Conservation (phyloP, 179 eudicot species). For the Pouteria campechiana region DNA sequence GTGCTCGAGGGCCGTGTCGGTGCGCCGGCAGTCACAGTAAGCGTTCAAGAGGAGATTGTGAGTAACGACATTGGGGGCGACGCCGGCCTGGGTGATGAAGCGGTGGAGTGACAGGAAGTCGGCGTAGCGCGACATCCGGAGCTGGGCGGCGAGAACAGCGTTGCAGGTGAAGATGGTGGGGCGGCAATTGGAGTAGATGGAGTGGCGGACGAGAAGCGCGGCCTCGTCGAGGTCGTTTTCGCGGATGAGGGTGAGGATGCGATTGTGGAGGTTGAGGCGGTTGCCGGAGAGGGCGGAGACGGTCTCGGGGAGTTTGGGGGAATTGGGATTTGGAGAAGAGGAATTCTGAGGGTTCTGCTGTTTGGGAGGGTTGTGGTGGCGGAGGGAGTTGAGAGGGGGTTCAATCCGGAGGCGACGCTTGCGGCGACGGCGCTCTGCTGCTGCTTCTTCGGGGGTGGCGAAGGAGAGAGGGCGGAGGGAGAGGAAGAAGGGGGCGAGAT, state of each 20-base stretch:
- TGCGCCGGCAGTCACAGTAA: slow-evolving; percentile 65
- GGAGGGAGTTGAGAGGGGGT: slow-evolving; percentile 62
- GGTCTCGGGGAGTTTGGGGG: slow-evolving; percentile 75
- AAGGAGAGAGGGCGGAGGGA: slow-evolving; percentile 47
- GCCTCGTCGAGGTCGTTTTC: slow-evolving; percentile 90
- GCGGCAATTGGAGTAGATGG: slow-evolving; percentile 81
- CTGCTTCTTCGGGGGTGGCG: slow-evolving; percentile 82
- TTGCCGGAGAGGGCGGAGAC: slow-evolving; percentile 55
- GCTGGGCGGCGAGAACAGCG: slow-evolving; percentile 62
- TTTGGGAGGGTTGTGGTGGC: slow-evolving; percentile 31
- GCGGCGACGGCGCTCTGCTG: slow-evolving; percentile 83
- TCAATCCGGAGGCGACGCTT: slow-evolving; percentile 88
- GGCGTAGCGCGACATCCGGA: slow-evolving; percentile 57
- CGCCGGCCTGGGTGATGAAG: slow-evolving; percentile 83
- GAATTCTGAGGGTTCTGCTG: slow-evolving; percentile 19
- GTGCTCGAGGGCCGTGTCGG: slow-evolving; percentile 70
- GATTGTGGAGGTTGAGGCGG: slow-evolving; percentile 75
- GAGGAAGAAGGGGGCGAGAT: slow-evolving; percentile 11
- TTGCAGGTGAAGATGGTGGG: slow-evolving; percentile 92
- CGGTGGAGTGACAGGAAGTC: slow-evolving; percentile 80
- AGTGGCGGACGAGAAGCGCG: slow-evolving; percentile 75
- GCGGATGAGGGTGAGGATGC: slow-evolving; percentile 63
- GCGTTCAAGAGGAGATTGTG: slow-evolving; percentile 56
- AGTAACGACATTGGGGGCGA: slow-evolving; percentile 63
- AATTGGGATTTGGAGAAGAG: slow-evolving; percentile 46